Evolutionary conservation across 345 rosid genomes (phyloP), one percentile per base, ranked within the genome.

Genomic region (Eucalyptus curtisii): DNA sequence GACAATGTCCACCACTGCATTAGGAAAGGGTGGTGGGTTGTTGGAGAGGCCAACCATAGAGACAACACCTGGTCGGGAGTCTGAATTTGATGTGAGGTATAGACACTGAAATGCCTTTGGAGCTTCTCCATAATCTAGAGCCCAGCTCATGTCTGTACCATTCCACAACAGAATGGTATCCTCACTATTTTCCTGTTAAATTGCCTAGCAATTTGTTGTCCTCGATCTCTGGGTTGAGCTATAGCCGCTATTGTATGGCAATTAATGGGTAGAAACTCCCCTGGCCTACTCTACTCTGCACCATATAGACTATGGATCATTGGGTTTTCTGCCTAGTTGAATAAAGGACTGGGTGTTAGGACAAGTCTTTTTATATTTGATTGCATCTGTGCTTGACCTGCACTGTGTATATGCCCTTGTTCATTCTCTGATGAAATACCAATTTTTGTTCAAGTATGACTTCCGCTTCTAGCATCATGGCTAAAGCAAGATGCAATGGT

Each of bases 51-150:
- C 91, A 79, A 86, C 89, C 52, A 86, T 85, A 86, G 91, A 90
- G 91, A 88, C 91, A 10, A 90, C 90, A 13, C 90, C 91, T 76
- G 91, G 90, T 57, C 91, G 91, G 71, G 90, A 90, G 49, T 90
- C 91, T 55, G 91, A 88, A 55, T 90, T 79, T 17, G 91, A 90
- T 81, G 86, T 90, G 86, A 90, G 90, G 91, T 90, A 90, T 71
- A 61, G 79, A 87, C 86, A 57, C 80, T 59, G 30, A 45, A 64
- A 64, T 87, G 50, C 68, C 88, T 87, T 49, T 64, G 37, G 44
- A 87, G 33, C 53, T 37, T 33, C 79, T 87, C 30, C 81, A 57
- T 49, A 25, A 37, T 85, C 47, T 79, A 59, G n/a, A 81, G 33
- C 82, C 82, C 82, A 10, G 24, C 66, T 89, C 48, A 37, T 86